These are phyloP conservation scores for Tolypocladium endophyticum DNA, from an alignment of 2,329 filamentous ascomycete genomes.

Conservation along the genomic window DNA sequence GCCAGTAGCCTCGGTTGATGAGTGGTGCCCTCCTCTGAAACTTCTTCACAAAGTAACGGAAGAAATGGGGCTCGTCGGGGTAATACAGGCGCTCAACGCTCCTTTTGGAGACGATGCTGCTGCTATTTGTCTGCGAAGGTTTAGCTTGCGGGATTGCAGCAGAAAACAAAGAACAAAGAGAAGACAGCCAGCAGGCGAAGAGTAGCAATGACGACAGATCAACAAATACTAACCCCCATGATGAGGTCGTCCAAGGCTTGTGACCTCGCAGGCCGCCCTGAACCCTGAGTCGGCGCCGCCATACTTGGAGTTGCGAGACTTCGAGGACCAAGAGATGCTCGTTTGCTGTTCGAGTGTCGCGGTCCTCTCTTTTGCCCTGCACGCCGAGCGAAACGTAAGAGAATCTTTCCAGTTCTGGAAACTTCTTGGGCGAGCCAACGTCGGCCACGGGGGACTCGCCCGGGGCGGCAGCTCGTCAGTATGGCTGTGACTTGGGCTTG, in stretches of 20 bases:
- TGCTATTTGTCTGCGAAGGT: constrained; percentile 63
- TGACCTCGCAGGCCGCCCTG: constrained; percentile 10
- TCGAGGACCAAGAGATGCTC: background rate
- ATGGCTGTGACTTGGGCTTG: background rate
- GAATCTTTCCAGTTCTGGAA: background rate
- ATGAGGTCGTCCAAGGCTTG: constrained; percentile 38
- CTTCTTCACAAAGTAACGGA: constrained; percentile 78
- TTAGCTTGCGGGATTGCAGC: background rate
- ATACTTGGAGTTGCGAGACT: background rate
- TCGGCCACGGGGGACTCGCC: too few species aligned
- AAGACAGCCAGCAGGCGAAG: background rate
- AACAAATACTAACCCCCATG: constrained; percentile 37
- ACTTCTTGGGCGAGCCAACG: background rate
- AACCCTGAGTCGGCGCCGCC: background rate
- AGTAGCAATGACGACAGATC: background rate
- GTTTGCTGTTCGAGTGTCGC: background rate
- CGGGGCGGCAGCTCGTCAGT: background rate
- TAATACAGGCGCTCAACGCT: constrained; percentile 88
- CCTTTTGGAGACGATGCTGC: constrained; percentile 84
- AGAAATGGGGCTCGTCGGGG: constrained; percentile 67
- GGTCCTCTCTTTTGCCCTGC: background rate
- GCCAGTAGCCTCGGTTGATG: constrained; percentile 83
- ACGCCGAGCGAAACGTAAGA: too few species aligned
- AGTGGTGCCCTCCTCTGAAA: constrained; percentile 74
- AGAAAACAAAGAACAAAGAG: background rate